A percentile compares a stretch with the other conserved stretches of the same genome.
Conservation (phyloP, 2,329 filamentous ascomycete genomes). For the Ambrosiella beaveri region DNA sequence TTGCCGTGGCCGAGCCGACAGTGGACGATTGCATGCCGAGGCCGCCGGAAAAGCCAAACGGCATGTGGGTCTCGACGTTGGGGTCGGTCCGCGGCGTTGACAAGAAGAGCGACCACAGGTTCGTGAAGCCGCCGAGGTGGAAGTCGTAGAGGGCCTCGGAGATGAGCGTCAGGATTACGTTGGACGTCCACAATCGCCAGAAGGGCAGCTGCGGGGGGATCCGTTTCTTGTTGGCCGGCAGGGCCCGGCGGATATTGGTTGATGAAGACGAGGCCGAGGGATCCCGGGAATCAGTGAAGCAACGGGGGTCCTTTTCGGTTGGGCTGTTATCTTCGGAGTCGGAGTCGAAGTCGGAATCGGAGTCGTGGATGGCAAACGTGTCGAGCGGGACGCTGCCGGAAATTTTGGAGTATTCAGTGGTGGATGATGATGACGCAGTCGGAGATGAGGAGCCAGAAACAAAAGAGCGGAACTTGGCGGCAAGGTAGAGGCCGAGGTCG, state of each 20-base stretch:
- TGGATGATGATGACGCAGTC: not conserved
- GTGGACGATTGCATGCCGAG: conserved; percentile 48
- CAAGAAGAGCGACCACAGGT: conserved; percentile 52
- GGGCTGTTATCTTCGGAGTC: not conserved
- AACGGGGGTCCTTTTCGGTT: not conserved
- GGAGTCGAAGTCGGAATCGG: not conserved
- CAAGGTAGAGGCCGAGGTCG: conserved; percentile 27
- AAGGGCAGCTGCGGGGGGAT: conserved; percentile 20
- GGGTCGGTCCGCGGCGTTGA: conserved; percentile 37
- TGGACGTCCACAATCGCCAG: conserved; percentile 28
- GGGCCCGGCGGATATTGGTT: not conserved
- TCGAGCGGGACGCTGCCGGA: not conserved
- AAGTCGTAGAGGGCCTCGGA: conserved; percentile 53
- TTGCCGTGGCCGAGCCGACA: conserved; percentile 51
- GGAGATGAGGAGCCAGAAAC: conserved; percentile 15
- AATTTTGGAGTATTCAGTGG: conserved; percentile 1
- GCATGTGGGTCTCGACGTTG: conserved; percentile 18
- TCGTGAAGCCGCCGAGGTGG: conserved; percentile 51
- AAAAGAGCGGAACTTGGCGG: conserved; percentile 18
- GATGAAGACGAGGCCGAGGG: not conserved
- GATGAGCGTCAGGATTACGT: conserved; percentile 36
- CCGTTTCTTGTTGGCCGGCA: not conserved
- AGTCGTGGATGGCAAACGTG: not conserved
- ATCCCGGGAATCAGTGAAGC: not conserved
- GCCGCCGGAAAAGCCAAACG: conserved; percentile 44